Evolutionary conservation across 495 filamentous ascomycete species (phyloP).

Genomic region (Daldinia grandis): DNA sequence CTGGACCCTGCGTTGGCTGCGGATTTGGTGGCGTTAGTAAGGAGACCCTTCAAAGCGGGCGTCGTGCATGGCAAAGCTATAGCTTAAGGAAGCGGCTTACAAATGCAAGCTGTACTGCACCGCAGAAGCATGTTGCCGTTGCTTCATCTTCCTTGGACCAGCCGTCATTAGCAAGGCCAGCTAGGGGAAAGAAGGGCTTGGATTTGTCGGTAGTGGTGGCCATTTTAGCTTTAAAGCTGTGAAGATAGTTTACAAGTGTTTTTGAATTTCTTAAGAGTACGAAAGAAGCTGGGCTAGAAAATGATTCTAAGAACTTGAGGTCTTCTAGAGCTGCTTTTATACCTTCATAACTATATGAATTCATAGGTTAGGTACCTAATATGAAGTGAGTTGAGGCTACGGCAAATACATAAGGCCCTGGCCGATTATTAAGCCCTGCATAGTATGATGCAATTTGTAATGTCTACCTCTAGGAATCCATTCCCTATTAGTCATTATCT

Average conservation of each 20-base stretch:
- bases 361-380: too few species aligned
- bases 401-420: not conserved
- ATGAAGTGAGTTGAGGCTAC: not conserved
- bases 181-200: conserved; percentile 41
- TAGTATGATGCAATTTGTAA: too few species aligned
- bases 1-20: conserved; percentile 53
- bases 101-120: conserved; percentile 56
- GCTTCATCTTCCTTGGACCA: conserved; percentile 43
- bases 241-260: not conserved
- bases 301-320: not conserved
- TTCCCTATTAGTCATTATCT: not conserved
- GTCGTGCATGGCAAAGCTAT: not conserved
- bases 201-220: conserved; percentile 3
- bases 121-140: conserved; percentile 26
- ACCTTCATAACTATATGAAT: too few species aligned
- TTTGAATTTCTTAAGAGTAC: not conserved
- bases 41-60: not conserved
- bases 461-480: too few species aligned
- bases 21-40: not conserved
- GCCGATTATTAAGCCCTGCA: not conserved
- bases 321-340: not conserved
- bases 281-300: not conserved
- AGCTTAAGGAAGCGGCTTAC: conserved; percentile 43
- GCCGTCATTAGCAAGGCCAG: conserved; percentile 44
- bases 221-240: not conserved